These are phyloP conservation scores for Xylaria sp. DNA, from an alignment of 2,329 filamentous ascomycete species.

Conservation along the genomic window DNA sequence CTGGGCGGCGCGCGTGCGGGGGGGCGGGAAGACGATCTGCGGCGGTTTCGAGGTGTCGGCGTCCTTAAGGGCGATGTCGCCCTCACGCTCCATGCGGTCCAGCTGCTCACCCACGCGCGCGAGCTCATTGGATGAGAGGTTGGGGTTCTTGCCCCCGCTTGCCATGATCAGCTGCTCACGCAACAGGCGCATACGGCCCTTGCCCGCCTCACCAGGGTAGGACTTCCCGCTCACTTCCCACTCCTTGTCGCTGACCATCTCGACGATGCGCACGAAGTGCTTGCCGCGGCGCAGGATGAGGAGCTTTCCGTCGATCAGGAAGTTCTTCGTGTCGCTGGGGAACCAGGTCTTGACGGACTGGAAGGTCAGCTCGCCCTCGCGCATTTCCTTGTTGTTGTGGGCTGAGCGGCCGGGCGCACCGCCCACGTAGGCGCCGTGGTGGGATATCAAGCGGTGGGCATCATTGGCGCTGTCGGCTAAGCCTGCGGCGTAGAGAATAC, in stretches of 20 bases:
- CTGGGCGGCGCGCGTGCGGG: slow-evolving; percentile 24
- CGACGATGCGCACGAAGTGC: slow-evolving; percentile 65
- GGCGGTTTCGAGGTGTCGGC: slow-evolving; percentile 34
- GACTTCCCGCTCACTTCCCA: slow-evolving; percentile 54
- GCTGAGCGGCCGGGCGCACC: slow-evolving; percentile 50
- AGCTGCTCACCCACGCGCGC: slow-evolving; percentile 9
- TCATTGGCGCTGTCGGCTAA: slow-evolving; percentile 62
- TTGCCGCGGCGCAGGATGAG: slow-evolving; percentile 68
- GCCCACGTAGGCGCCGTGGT: slow-evolving; percentile 66
- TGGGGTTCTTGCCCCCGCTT: slow-evolving; percentile 10
- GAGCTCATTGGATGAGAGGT: slow-evolving; percentile 5
- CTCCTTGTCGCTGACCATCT: slow-evolving; percentile 62
- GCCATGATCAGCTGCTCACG: slow-evolving; percentile 37
- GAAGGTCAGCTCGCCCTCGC: slow-evolving; percentile 61
- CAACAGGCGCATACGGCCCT: slow-evolving; percentile 54
- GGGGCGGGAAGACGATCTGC: slow-evolving; percentile 24
- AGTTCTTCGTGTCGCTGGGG: slow-evolving; percentile 62
- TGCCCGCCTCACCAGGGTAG: slow-evolving; percentile 60
- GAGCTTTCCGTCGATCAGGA: slow-evolving; percentile 63
- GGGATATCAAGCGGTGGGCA: slow-evolving; percentile 61
- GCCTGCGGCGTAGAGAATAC: slow-evolving; percentile 64
- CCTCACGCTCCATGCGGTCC: slow-evolving; percentile 28
- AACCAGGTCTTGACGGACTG: slow-evolving; percentile 65
- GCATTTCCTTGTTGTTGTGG: slow-evolving; percentile 43
- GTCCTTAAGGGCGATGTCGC: slow-evolving; percentile 40